These are phyloP conservation scores for Calonectria fujianensis DNA, from an alignment of 2,329 filamentous ascomycete genomes.

Conservation along the genomic window DNA sequence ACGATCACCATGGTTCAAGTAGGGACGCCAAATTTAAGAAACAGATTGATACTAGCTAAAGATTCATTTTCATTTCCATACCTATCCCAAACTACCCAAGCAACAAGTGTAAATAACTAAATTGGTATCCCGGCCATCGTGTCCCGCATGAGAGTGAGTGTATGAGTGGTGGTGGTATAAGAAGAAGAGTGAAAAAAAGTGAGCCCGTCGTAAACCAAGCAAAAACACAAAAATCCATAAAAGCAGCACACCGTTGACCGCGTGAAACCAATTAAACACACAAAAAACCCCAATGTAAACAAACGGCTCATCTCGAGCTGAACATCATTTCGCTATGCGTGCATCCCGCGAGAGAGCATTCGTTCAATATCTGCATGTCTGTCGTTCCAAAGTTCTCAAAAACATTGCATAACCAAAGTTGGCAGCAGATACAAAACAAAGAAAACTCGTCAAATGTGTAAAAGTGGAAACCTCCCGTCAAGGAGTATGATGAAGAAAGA, in stretches of 20 bases:
- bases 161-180: conserved; percentile 41
- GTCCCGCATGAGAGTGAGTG: conserved; percentile 40
- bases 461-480: conserved; percentile 29
- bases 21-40: neutral
- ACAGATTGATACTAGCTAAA: conserved; percentile 15
- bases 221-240: conserved; percentile 24
- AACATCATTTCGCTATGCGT: conserved; percentile 54
- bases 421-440: conserved; percentile 33
- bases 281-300: conserved; percentile 45
- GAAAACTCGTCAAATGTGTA: conserved; percentile 13
- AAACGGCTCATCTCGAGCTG: conserved; percentile 54
- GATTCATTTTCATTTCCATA: conserved; percentile 41
- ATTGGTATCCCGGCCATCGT: conserved; percentile 52
- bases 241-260: conserved; percentile 18
- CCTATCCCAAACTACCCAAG: conserved; percentile 38
- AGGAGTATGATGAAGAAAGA: conserved; percentile 9
- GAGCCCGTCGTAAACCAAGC: conserved; percentile 22
- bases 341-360: conserved; percentile 56
- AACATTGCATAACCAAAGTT: conserved; percentile 38
- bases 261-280: conserved; percentile 44
- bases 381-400: conserved; percentile 51
- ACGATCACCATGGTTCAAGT: neutral
- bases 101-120: conserved; percentile 46
- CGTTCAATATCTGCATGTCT: conserved; percentile 51
- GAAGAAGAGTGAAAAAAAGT: neutral